Evolutionary conservation across 352 stramenopile genomes (phyloP), one percentile per base, ranked within the genome.

Genomic region (Phytophthora cactorum): DNA sequence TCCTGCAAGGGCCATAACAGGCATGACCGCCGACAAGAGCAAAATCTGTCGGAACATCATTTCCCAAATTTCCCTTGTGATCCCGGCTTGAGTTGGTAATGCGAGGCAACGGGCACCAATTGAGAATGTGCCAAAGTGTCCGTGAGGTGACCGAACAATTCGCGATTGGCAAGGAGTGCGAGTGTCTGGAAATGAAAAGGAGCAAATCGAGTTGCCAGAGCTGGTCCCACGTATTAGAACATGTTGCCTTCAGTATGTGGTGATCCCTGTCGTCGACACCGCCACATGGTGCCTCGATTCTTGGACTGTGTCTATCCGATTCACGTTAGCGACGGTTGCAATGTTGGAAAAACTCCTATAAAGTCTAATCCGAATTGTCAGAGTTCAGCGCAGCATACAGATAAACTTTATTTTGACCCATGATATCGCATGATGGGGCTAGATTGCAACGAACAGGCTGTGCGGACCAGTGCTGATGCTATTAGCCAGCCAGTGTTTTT

Each of bases 41-140:
- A 29, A 66, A 59, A 68, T 7, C 38, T 61, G 56, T 59, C 49
- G 63, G 25, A 74, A 69, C 68, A 70, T 63, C 41, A 52, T 39
- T 12, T 44, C 10, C 9, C 0, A 32, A 49, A 49, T 15, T 28
- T 49, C n/a, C n/a, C 5, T 27, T 12, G 31, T 34, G 31, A 25
- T 14, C 14, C 10, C 36, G 14, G 4, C 7, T 46, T 10, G 14
- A 61, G 36, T 63, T 68, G 44, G 56, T 70, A 66, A 59, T 41
- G 56, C 14, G 57, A 22, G 62, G 53, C 28, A 59, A 53, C 45
- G 29, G 50, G 64, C 53, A 61, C 36, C 61, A 54, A 45, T 22
- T n/a, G n/a, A 38, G 34, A 39, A 12, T 39, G 34, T 34, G 31
- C 31, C 36, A 43, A 58, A 47, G 36, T 53, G 15, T 5, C 2